A percentile compares a stretch with the other conserved stretches of the same genome.
Evolutionary conservation across 768 basidiomycete genomes (phyloP).

Genomic region (Hemileccinum impolitum): DNA sequence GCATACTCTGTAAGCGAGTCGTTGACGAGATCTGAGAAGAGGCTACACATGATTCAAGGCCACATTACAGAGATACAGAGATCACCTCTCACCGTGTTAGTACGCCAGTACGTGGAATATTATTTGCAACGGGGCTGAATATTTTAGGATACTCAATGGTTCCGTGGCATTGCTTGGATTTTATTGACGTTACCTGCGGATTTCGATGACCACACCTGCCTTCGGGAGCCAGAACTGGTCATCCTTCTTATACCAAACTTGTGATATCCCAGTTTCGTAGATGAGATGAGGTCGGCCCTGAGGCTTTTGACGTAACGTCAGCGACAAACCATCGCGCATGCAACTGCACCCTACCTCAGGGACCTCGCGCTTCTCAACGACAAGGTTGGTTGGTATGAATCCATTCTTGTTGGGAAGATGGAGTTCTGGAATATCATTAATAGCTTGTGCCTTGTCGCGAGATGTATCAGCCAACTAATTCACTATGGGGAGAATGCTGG

Average conservation of each 20-base stretch:
- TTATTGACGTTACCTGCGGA: constrained; percentile 55
- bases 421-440: constrained; percentile 65
- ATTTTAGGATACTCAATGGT: neutral
- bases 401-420: constrained; percentile 81
- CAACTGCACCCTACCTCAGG: constrained; percentile 44
- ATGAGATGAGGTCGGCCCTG: constrained; percentile 72
- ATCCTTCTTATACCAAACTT: constrained; percentile 96
- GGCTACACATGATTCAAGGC: constrained; percentile 34
- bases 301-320: constrained; percentile 47
- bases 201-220: constrained; percentile 70
- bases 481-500: neutral
- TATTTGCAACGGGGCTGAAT: constrained; percentile 53
- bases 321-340: neutral
- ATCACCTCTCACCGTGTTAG: constrained; percentile 56
- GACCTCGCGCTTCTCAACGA: constrained; percentile 74
- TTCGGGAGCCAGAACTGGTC: constrained; percentile 96
- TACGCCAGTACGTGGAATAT: constrained; percentile 66
- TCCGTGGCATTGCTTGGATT: neutral
- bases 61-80: neutral
- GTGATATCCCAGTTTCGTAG: constrained; percentile 62
- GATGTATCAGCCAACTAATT: neutral
- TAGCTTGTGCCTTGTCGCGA: constrained; percentile 51
- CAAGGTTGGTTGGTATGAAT: constrained; percentile 85
- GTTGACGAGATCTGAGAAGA: constrained; percentile 81
- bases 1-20: constrained; percentile 89